phyloP scores from a whole-genome alignment of 2,329 filamentous ascomycete species.

The Paraconiothyrium sp. region DNA sequence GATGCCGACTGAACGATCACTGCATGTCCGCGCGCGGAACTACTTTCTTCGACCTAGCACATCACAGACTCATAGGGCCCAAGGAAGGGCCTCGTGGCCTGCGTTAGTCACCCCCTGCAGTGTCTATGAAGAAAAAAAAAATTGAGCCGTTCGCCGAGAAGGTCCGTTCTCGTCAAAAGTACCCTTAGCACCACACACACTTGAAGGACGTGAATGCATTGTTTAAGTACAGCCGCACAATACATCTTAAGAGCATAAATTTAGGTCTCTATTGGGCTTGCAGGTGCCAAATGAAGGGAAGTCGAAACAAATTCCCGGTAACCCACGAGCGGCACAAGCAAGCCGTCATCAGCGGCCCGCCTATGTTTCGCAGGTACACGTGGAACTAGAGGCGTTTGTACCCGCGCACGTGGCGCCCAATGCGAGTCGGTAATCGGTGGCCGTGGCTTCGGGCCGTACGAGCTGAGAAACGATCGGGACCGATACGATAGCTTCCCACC shows the following conservation, averaged over 20 bases:
- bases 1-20: not conserved
- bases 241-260: no score
- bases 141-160: not conserved
- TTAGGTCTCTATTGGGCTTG: no score
- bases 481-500: constrained; percentile 78
- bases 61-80: not conserved
- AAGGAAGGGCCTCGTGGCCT: no score
- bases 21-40: not conserved
- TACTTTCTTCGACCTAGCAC: not conserved
- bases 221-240: no score
- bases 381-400: not conserved
- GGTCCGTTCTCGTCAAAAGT: not conserved
- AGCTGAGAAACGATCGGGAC: constrained; percentile 67
- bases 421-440: constrained; percentile 77
- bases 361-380: not conserved
- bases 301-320: not conserved
- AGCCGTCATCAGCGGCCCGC: not conserved
- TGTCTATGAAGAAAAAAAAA: not conserved
- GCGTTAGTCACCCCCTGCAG: not conserved
- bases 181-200: not conserved
- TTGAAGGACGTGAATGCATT: not conserved
- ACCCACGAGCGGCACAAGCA: constrained; percentile 1
- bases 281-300: not conserved
- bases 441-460: constrained; percentile 72
- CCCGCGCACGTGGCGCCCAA: constrained; percentile 71